Conservation (phyloP, 495 filamentous ascomycete genomes). For the Penicillium goetzii region DNA sequence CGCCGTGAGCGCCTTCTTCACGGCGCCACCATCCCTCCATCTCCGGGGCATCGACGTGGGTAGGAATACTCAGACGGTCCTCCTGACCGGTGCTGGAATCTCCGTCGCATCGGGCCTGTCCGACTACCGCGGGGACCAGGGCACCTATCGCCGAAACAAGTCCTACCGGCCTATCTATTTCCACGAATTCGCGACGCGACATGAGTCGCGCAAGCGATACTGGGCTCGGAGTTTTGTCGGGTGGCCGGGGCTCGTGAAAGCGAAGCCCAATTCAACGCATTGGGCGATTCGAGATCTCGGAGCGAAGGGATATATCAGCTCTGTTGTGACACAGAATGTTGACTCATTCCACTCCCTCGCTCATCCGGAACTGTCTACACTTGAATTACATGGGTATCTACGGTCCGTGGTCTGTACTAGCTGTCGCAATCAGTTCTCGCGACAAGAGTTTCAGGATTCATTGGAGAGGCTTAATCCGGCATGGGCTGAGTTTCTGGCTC, state of each 20-base stretch:
- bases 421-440: slow-evolving; percentile 67
- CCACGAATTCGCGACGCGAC: slow-evolving; percentile 78
- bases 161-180: slow-evolving; percentile 91
- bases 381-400: slow-evolving; percentile 91
- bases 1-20: slow-evolving; percentile 75
- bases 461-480: slow-evolving; percentile 79
- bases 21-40: slow-evolving; percentile 52
- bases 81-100: slow-evolving; percentile 90
- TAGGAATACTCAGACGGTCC: slow-evolving; percentile 60
- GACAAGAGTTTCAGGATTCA: slow-evolving; percentile 74
- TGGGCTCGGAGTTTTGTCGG: slow-evolving; percentile 95
- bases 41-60: slow-evolving; percentile 54
- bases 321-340: slow-evolving; percentile 93
- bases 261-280: slow-evolving; percentile 80
- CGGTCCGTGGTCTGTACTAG: slow-evolving; percentile 80
- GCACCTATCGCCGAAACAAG: slow-evolving; percentile 90
- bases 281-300: slow-evolving; percentile 72
- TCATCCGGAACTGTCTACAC: slow-evolving; percentile 73
- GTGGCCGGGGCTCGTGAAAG: slow-evolving; percentile 78
- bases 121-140: slow-evolving; percentile 87
- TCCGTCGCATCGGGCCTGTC: slow-evolving; percentile 91
- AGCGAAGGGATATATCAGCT: slow-evolving; percentile 69
- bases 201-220: slow-evolving; percentile 91
- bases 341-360: slow-evolving; percentile 86
- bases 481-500: slow-evolving; percentile 78